A percentile compares a stretch with the other conserved stretches of the same genome.
phyloP scores from a whole-genome alignment of 2,329 filamentous ascomycete genomes.

The Aspergillus hiratsukae region DNA sequence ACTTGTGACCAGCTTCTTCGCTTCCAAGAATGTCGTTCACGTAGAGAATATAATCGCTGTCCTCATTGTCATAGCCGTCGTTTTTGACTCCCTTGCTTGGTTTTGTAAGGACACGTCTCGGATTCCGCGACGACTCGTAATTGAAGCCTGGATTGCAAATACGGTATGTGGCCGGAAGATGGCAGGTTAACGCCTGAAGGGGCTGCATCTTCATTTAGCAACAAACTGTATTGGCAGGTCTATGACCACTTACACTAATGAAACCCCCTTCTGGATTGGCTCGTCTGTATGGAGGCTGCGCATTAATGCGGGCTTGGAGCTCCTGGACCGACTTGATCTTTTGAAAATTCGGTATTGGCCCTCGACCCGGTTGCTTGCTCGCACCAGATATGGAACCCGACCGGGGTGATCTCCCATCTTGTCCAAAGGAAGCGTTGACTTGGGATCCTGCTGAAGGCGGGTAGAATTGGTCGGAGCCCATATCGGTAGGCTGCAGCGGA shows the following conservation, averaged over 20 bases:
- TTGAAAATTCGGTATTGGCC: slow-evolving; percentile 81
- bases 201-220: slow-evolving; percentile 55
- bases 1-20: slow-evolving; percentile 97
- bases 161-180: slow-evolving; percentile 90
- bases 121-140: slow-evolving; percentile 96
- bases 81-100: slow-evolving; percentile 98
- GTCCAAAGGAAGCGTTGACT: slow-evolving; percentile 62
- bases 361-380: slow-evolving; percentile 48
- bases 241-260: slow-evolving; percentile 69
- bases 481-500: slow-evolving; percentile 65
- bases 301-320: slow-evolving; percentile 74
- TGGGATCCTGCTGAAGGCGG: slow-evolving; percentile 65
- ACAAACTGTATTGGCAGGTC: background rate
- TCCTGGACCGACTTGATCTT: slow-evolving; percentile 70
- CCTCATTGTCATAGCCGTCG: slow-evolving; percentile 97
- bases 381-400: slow-evolving; percentile 45
- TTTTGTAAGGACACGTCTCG: slow-evolving; percentile 90
- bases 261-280: slow-evolving; percentile 97
- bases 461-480: slow-evolving; percentile 66
- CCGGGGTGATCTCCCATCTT: slow-evolving; percentile 49
- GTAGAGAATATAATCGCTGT: slow-evolving; percentile 98
- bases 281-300: slow-evolving; percentile 83
- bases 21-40: slow-evolving; percentile 98
- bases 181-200: slow-evolving; percentile 88
- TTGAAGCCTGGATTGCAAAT: slow-evolving; percentile 98